phyloP scores from a whole-genome alignment of 305 asterid genomes.

The Fraxinus paxiana region DNA sequence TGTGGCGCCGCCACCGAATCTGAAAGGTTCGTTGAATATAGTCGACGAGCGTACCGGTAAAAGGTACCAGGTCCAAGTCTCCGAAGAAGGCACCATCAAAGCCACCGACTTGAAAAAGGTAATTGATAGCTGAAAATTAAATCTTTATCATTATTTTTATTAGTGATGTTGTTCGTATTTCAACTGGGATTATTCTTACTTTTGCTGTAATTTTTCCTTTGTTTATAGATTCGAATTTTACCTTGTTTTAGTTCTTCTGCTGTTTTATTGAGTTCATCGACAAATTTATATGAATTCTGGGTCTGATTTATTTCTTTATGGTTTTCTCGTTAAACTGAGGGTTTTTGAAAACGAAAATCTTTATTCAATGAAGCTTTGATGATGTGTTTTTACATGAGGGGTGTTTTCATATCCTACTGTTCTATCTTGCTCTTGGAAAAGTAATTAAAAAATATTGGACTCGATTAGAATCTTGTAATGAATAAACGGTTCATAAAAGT shows the following conservation, averaged over 20 bases:
- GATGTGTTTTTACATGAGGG: not conserved
- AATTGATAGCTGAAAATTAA: not conserved
- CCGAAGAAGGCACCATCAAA: slow-evolving; percentile 78
- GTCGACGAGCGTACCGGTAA: slow-evolving; percentile 82
- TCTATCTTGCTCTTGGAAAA: not conserved
- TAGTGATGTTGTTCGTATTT: not conserved
- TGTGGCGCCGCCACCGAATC: slow-evolving; percentile 59
- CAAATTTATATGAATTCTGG: not conserved
- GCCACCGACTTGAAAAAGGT: slow-evolving; percentile 94
- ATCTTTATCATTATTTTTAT: not conserved
- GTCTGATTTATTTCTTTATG: not conserved
- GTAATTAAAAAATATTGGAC: not conserved
- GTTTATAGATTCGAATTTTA: not conserved
- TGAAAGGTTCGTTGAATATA: slow-evolving; percentile 59
- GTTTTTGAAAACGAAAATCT: not conserved
- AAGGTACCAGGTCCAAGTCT: slow-evolving; percentile 71
- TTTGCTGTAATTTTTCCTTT: not conserved
- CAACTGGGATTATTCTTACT: not conserved
- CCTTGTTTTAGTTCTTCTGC: not conserved
- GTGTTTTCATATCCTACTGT: not conserved
- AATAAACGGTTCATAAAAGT: not conserved
- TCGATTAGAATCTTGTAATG: not conserved
- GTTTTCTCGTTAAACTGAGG: not conserved
- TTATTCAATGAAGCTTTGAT: not conserved
- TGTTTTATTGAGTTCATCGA: not conserved